phyloP scores from a whole-genome alignment of 1,139 yeast genomes.

The Petasospora rhodanensis region DNA sequence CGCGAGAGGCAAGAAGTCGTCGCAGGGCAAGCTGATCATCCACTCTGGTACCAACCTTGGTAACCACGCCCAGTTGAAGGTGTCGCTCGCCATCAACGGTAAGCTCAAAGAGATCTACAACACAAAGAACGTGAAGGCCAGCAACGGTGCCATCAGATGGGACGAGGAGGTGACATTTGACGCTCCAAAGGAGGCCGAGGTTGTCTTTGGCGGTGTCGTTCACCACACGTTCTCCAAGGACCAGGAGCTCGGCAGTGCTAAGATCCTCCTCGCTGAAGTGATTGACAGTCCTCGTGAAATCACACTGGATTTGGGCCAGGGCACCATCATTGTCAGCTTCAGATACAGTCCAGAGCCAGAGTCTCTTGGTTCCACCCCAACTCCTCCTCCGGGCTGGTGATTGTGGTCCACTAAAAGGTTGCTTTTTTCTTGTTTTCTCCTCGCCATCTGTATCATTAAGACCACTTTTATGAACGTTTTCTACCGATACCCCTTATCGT shows the following conservation, averaged over 20 bases:
- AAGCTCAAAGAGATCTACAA: conserved; percentile 58
- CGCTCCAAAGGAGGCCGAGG: conserved; percentile 54
- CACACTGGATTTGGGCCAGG: conserved; percentile 22
- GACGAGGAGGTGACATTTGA: conserved; percentile 67
- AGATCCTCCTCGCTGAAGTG: conserved; percentile 37
- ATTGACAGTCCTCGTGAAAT: conserved; percentile 26
- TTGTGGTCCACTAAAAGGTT: too few relatives aligned
- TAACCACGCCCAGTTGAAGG: conserved; percentile 45
- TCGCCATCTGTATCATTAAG: conserved; percentile 1
- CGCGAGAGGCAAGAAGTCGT: conserved; percentile 16
- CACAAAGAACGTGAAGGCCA: conserved; percentile 56
- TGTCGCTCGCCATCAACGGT: conserved; percentile 45
- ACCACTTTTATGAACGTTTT: background rate
- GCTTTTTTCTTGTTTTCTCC: background rate
- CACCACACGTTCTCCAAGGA: conserved; percentile 75
- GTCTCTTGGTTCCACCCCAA: conserved; percentile 9
- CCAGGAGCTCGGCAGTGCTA: conserved; percentile 56
- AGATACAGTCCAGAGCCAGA: conserved; percentile 24
- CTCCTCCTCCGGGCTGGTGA: conserved; percentile 20
- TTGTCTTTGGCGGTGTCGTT: conserved; percentile 57
- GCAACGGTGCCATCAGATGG: conserved; percentile 47
- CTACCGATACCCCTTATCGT: background rate
- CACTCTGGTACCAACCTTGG: conserved; percentile 35
- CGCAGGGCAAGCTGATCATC: conserved; percentile 47
- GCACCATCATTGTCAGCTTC: conserved; percentile 23